phyloP scores from a whole-genome alignment of 1,284 basidiomycete genomes.

The Sanghuangporus sanghuang region DNA sequence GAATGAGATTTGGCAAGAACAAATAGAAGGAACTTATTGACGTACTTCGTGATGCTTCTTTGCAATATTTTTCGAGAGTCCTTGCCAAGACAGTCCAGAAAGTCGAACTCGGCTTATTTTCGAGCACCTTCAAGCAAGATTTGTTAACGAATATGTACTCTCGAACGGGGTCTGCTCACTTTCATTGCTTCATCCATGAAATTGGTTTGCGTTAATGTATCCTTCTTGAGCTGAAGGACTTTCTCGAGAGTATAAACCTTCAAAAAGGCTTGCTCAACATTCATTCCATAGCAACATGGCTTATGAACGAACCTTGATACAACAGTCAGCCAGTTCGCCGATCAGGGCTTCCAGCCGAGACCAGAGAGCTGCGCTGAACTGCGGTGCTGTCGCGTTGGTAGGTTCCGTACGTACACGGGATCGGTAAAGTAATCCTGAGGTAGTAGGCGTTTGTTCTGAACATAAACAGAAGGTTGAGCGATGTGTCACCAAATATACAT shows the following conservation, averaged over 20 bases:
- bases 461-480: neutral
- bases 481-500: constrained; percentile 35
- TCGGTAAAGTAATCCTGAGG: constrained; percentile 55
- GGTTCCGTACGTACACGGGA: constrained; percentile 82
- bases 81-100: constrained; percentile 87
- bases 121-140: constrained; percentile 53
- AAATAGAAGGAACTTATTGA: neutral
- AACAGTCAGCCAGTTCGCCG: constrained; percentile 86
- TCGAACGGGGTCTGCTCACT: constrained; percentile 33
- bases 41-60: constrained; percentile 71
- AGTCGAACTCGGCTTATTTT: constrained; percentile 83
- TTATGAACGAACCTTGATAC: constrained; percentile 64
- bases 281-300: neutral
- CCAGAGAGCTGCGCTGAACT: constrained; percentile 84
- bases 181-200: constrained; percentile 93
- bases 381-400: constrained; percentile 74
- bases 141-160: neutral
- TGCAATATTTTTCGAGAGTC: constrained; percentile 75
- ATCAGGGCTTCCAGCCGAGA: constrained; percentile 75
- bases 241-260: constrained; percentile 94
- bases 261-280: neutral
- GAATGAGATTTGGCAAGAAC: neutral
- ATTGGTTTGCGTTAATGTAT: constrained; percentile 66
- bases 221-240: constrained; percentile 85
- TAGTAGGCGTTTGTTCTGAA: constrained; percentile 36